Base-by-base conservation (phyloP, 1,284 basidiomycete species). In the Laetiporus sulphureus region DNA sequence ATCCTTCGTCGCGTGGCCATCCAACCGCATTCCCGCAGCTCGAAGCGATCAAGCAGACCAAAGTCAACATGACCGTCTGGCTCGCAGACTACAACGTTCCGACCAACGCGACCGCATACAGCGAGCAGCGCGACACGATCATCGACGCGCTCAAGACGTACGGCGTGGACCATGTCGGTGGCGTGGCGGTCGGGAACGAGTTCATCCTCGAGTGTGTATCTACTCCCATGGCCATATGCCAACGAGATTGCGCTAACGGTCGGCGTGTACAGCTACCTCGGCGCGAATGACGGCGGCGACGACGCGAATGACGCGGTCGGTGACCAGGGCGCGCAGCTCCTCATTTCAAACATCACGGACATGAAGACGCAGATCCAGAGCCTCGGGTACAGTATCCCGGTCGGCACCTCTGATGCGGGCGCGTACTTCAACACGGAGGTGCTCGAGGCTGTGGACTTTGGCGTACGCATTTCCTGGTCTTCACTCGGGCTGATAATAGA, bases 391-490 rank as follows among this genome's bases (percentile, higher is more conserved):
- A 51, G 55, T 39, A 75, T 93, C 38, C 79, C 80, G 0, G 76
- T 98, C 23, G 95, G 95, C 15, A 96, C 82, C 11, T 79, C 89
- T 5, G 94, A 99, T 55, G 95, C 94, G 7, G 94, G 94, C 20
- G 78, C 77, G 44, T 86, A 79, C 65, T 88, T 95, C 69, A 92
- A 87, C 53, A 77, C 61, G 1, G 52, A 73, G 44, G 77, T 98
- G 16, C 72, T 90, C 1, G 55, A 62, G 16, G 73, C 73, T 1
- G 72, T 87, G 19, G 91, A 97, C 59, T 95, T 84, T 51, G 84
- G 80, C 33, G 79, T 81, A 61, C 38, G 73, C 65, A 30, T 20
- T 39, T 24, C 13, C 16, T n/a, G 16, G 16, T 33, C n/a, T 27
- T 3, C 19, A 19, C 16, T 20, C 19, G 4, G 16, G n/a, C 21